Base-by-base conservation (phyloP, 2,329 filamentous ascomycete genomes). In the Fusarium begoniae region DNA sequence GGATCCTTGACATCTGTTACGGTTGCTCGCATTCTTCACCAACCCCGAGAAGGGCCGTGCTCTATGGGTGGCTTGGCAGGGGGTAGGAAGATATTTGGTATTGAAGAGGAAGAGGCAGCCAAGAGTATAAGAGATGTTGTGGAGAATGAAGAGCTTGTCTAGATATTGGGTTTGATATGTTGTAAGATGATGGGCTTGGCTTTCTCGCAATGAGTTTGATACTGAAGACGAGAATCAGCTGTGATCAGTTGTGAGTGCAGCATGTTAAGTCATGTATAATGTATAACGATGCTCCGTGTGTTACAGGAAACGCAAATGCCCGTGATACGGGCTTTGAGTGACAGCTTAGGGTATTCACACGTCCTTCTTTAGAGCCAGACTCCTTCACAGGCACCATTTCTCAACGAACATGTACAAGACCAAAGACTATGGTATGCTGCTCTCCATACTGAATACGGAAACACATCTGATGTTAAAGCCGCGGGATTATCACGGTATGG, bases 21-120 rank as follows among this genome's bases (percentile, higher is more conserved):
- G 63, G 72, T 26, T 59, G 24, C 56, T 51, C 58, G 61, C 75
- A 74, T 78, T 67, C 69, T 66, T 77, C 61, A 72, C 65, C 35
- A 66, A 68, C 74, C 64, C 75, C 75, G 75, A 78, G 63, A 59
- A 43, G 66, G 75, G 64, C 72, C 74, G 75, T 75, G 69, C 63
- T 54, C 30, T 70, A 40, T 59, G 62, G 45, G 59, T 55, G 44
- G 66, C 58, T 66, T 63, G 63, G 58, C 72, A 69, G 67, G 72
- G 71, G 71, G 64, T 37, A 30, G 30, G 32, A 15, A 37, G 50
- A 20, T 28, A 51, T 44, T 35, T 64, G 32, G 66, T 70, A 54
- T 70, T 69, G 59, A 47, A 32, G 40, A 59, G 24, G 38, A 65
- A 70, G 72, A 75, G 60, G 69, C 67, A 72, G 63, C 71, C 71